Percentiles rank a stretch among this genome's conserved stretches.
Conservation (phyloP, 371 early-diverging fungal genomes). For the Mucor saturninus region DNA sequence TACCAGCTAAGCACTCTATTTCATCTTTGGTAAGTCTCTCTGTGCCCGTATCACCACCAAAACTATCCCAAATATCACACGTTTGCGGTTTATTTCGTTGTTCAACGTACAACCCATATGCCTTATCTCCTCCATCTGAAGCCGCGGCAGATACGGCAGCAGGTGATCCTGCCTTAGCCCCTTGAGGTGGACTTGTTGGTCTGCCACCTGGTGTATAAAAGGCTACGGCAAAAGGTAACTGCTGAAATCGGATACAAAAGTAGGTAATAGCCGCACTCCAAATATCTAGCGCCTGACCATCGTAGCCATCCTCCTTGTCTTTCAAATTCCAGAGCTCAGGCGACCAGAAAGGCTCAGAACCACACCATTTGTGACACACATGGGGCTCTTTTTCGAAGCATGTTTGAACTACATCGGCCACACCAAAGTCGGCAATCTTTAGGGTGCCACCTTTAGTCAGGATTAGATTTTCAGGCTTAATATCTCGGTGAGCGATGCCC, state of each 20-base stretch:
- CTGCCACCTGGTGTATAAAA: slow-evolving; percentile 58
- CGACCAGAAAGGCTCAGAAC: slow-evolving; percentile 90
- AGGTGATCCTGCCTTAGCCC: slow-evolving; percentile 54
- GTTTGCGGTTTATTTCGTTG: slow-evolving; percentile 22
- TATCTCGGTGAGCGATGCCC: slow-evolving; percentile 89
- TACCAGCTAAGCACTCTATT: slow-evolving; percentile 42
- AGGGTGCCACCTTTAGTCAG: slow-evolving; percentile 80
- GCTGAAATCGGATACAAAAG: slow-evolving; percentile 78
- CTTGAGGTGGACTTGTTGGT: slow-evolving; percentile 48
- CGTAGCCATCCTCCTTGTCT: slow-evolving; percentile 66
- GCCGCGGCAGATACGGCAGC: slow-evolving; percentile 38
- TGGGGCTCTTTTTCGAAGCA: slow-evolving; percentile 74
- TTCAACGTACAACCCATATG: slow-evolving; percentile 32
- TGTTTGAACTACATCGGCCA: slow-evolving; percentile 88
- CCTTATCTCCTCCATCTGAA: slow-evolving; percentile 40
- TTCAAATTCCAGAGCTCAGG: slow-evolving; percentile 74
- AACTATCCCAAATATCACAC: slow-evolving; percentile 34
- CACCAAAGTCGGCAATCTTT: slow-evolving; percentile 98
- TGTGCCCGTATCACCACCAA: not conserved
- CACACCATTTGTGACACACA: slow-evolving; percentile 79
- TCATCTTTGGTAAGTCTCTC: slow-evolving; percentile 19
- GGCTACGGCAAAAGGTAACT: slow-evolving; percentile 61
- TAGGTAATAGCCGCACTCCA: slow-evolving; percentile 89
- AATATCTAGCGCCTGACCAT: slow-evolving; percentile 80
- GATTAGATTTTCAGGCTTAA: slow-evolving; percentile 93